Base-by-base conservation (phyloP, 1,139 yeast species). In the Scheffersomyces insectosa region DNA sequence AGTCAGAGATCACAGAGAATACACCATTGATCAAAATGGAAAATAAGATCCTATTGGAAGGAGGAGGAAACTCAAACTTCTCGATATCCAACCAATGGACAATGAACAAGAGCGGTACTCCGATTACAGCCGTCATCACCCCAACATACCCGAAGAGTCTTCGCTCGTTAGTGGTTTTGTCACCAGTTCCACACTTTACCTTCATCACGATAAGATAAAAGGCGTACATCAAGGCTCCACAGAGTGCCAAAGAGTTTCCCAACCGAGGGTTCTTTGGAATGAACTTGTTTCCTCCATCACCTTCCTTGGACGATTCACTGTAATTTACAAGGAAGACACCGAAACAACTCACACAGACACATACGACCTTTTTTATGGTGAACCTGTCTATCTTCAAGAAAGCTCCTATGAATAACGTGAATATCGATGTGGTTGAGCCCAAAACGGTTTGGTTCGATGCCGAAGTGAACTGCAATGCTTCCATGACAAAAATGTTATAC, bases 391-490 rank as follows among this genome's bases (percentile, higher is more conserved):
- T 70, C 20, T 65, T 64, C 25, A 70, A 54, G 9, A 61, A 33
- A 1, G 60, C 64, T 0, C 83, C 80, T 15, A 77, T 60, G 9
- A 77, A 51, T 31, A 79, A 61, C 0, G 83, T 75, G 55, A 78
- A 79, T 3, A 77, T 67, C 4, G 83, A 75, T 1, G 82, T 72
- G 0, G 81, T 70, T 6, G 82, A 72, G 3, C 81, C 70, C 28
- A 79, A 56, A 3, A 79, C 76, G 0, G 82, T 76, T 52, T 72
- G 79, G 50, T 76, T 77, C 20, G 82, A 75, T 0, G 83, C 82
- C 4, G 80, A 70, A 0, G 84, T 79, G 50, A 65, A 79, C 49
- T 68, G 66, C 40, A 79, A 62, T 7, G 79, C 63, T 9, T 62
- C 44, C 60, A 78, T 66, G 4, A 65, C 74, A 39, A 66, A 61